Evolutionary conservation across 495 filamentous ascomycete genomes (phyloP), one percentile per base, ranked within the genome.

Genomic region (Neurospora discreta): DNA sequence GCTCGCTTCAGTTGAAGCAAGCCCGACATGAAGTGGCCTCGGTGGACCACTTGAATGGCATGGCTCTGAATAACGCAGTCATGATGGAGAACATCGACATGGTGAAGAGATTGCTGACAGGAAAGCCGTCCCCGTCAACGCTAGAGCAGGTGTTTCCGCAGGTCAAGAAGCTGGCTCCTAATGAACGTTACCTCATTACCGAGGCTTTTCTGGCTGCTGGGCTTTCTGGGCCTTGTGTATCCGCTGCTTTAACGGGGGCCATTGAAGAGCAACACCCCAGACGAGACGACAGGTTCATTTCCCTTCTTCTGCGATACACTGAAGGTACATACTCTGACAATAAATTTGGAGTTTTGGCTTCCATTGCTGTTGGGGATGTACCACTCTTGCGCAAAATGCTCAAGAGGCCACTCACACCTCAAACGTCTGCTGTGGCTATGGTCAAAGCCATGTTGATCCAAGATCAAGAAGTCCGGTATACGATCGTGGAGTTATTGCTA

Each of bases 271-370:
- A 79, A 7, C 78, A 80, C 20, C 81, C 83, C 2, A 75, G 73
- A 6, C 75, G 82, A 46, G 83, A 86, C 65, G 81, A 82, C 68
- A 77, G 76, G 15, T 75, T 85, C 11, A 82, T 86, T 46, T 73
- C 79, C 20, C 78, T 86, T 16, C 74, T 86, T 52, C 75, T 86
- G 18, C 79, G 78, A 20, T 75, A 84, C 65, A 82, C 82, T 60
- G 80, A 82, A 11, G 82, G 84, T 43, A 78, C 82, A 3, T 83
- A 84, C 71, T 82, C 83, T 69, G 83, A 84, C 67, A 79, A 82
- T 65, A 81, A 83, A 3, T 77, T 80, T 13, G 77, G 80, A 3
- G 78, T 86, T n/a, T 71, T 80, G 2, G 77, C 83, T 0, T 81
- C 82, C 3, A 78, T 86, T 69, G 60, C 74, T 1, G 81, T 82